Evolutionary conservation across 2,329 filamentous ascomycete genomes (phyloP).

Genomic region (Colletotrichum theobromicola): DNA sequence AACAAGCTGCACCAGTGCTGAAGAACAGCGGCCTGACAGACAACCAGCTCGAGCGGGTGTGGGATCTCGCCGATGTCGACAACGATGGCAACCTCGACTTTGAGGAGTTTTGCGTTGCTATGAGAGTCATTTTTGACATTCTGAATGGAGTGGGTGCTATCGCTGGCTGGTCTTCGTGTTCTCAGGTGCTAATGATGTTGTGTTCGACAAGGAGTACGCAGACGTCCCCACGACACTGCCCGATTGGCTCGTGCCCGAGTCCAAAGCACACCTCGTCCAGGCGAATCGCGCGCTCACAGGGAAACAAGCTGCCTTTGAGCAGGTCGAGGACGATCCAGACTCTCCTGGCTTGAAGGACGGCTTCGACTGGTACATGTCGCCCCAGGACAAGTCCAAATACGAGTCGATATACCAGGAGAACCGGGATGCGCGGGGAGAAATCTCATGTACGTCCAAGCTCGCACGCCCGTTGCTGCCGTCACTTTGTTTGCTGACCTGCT

Average conservation of each 20-base stretch:
- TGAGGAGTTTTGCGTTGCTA: conserved; percentile 99
- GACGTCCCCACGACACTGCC: conserved; percentile 88
- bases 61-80: conserved; percentile 97
- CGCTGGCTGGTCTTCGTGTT: not conserved
- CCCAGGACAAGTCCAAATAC: conserved; percentile 89
- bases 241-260: conserved; percentile 97
- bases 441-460: conserved; percentile 65
- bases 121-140: conserved; percentile 96
- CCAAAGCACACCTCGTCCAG: conserved; percentile 88
- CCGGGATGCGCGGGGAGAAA: conserved; percentile 84
- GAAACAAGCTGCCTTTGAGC: conserved; percentile 82
- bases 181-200: conserved; percentile 1
- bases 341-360: conserved; percentile 88
- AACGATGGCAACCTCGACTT: conserved; percentile 98
- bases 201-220: conserved; percentile 71
- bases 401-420: conserved; percentile 97
- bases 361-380: conserved; percentile 99
- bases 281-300: conserved; percentile 81
- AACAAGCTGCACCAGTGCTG: conserved; percentile 65
- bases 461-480: not conserved
- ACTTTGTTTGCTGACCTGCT: not conserved
- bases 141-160: conserved; percentile 79
- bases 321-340: conserved; percentile 83
- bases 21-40: conserved; percentile 69
- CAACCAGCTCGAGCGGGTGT: conserved; percentile 91